Evolutionary conservation across 495 filamentous ascomycete species (phyloP).

Genomic region (Xylaria sp.): DNA sequence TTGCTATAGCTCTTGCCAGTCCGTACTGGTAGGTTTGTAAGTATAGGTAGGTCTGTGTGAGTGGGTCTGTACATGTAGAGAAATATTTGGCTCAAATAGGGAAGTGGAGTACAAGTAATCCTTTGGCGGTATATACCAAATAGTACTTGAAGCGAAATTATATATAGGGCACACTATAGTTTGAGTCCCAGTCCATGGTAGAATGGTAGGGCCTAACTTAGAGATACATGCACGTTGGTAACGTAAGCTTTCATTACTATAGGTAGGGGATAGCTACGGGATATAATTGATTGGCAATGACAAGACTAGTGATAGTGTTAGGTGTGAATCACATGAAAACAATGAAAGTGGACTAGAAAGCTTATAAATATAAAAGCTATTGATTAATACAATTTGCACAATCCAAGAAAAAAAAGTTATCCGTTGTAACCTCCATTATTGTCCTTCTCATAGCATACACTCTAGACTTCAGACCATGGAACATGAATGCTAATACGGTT

Average conservation of each 20-base stretch:
- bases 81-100: no score
- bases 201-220: neutral
- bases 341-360: neutral
- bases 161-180: no score
- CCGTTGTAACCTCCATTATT: constrained; percentile 5
- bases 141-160: no score
- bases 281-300: neutral
- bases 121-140: no score
- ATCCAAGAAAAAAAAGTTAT: constrained; percentile 27
- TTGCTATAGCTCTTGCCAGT: no score
- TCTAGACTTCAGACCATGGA: neutral
- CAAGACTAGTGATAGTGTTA: constrained; percentile 15
- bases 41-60: no score
- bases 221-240: neutral
- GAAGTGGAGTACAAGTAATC: no score
- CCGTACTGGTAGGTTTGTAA: no score
- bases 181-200: no score
- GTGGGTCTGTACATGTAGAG: no score
- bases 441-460: neutral
- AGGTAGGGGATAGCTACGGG: neutral
- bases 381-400: constrained; percentile 36
- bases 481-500: neutral
- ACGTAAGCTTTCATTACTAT: neutral
- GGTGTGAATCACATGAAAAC: neutral
- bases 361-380: constrained; percentile 28